Evolutionary conservation across 2,329 filamentous ascomycete species (phyloP), one percentile per base, ranked within the genome.

Genomic region (Hypoxylon sp.): DNA sequence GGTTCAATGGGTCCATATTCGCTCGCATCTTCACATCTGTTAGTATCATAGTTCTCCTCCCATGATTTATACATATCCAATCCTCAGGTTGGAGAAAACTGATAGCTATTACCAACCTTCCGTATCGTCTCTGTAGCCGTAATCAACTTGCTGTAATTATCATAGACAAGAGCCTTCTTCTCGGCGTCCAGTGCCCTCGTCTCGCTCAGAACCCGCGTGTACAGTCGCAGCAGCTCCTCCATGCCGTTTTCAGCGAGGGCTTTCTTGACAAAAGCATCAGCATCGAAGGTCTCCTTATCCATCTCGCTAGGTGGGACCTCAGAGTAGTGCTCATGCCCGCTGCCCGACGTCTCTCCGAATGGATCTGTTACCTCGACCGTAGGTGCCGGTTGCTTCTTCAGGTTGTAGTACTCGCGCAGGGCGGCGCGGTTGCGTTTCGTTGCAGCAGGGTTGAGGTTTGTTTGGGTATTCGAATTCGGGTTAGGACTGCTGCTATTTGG

Each of bases 71-170:
- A 8, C 24, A 5, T 44, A 14, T 14, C 31, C 47, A 33, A 39
- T 24, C 5, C 14, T n/a, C 4, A 2, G 9, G 35, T 35, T 11
- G 24, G 31, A 26, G 44, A 44, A 8, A 19, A 9, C 8, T 2
- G 42, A 31, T 31, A 59, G 22, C 9, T 24, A 9, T 11, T 11
- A 69, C 79, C 22, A 73, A 89, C 88, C 82, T 93, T 94, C 54
- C 92, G 88, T 76, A 99, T 99, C 2, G 95, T 98, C 80, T 97
- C 95, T 10, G 97, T 98, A 0, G 96, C 96, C n/a, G 91, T 89
- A 73, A 99, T 98, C 73, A 99, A 83, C 82, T 98, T 98, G 74
- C 92, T 96, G 80, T 98, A 99, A 78, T 99, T 99, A 79, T 99
- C 95, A 80, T 99, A 99, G 3, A 99, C 96, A 69, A 99, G 83